A percentile compares a stretch with the other conserved stretches of the same genome.
These are phyloP conservation scores for Hypoxylon trugodes DNA, from an alignment of 495 filamentous ascomycete genomes.

Conservation along the genomic window DNA sequence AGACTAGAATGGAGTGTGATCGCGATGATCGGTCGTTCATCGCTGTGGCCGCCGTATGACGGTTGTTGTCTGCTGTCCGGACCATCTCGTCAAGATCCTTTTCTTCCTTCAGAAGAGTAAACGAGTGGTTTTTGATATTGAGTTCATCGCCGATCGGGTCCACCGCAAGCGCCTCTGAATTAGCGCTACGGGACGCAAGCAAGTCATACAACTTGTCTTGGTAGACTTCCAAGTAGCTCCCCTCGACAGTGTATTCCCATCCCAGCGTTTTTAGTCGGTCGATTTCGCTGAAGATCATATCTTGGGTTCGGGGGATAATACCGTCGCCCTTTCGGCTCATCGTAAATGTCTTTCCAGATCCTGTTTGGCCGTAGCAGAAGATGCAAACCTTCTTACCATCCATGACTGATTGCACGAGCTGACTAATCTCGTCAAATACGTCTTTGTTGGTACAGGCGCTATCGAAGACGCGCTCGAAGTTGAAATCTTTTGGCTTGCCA, in stretches of 20 bases:
- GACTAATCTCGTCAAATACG: constrained; percentile 96
- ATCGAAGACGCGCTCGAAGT: constrained; percentile 93
- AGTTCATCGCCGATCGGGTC: constrained; percentile 53
- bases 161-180: constrained; percentile 89
- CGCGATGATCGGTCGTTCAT: constrained; percentile 94
- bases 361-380: constrained; percentile 98
- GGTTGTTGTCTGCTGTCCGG: constrained; percentile 78
- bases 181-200: constrained; percentile 83
- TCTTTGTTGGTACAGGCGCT: constrained; percentile 79
- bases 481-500: constrained; percentile 85
- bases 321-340: constrained; percentile 83
- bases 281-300: constrained; percentile 91
- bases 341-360: constrained; percentile 94
- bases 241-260: constrained; percentile 94
- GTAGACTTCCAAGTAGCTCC: constrained; percentile 98
- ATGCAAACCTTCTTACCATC: constrained; percentile 99
- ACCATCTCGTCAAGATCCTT: constrained; percentile 85
- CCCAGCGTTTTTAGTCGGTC: constrained; percentile 84
- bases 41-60: constrained; percentile 93
- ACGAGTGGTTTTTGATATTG: constrained; percentile 67
- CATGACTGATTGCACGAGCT: constrained; percentile 93
- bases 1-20: constrained; percentile 95
- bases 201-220: constrained; percentile 97
- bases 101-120: constrained; percentile 77
- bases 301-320: constrained; percentile 93